Evolutionary conservation across 2,329 filamentous ascomycete genomes (phyloP), one percentile per base, ranked within the genome.

Genomic region (Epichloe aotearoae): DNA sequence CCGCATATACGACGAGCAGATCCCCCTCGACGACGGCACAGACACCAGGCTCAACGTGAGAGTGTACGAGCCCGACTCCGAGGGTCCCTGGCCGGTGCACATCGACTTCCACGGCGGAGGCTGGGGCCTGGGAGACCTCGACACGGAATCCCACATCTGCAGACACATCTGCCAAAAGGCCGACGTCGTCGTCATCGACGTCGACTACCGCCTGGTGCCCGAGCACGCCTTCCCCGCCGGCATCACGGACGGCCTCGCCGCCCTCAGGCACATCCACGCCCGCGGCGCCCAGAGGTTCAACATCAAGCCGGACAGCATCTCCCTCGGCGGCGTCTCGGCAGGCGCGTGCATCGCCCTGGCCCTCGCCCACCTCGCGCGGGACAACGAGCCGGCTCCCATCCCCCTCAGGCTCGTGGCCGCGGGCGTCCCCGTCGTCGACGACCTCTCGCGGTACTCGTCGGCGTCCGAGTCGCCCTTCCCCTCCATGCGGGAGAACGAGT

Each of bases 161-260:
- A 64, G 66, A 48, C 71, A 75, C 55, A 64, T 76, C 23, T 73
- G 68, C 59, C 61, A 64, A 30, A 62, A 67, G 44, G 69, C 68
- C 20, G 62, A 64, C 26, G 72, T 73, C 30, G 66, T 64, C 14
- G 72, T 77, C 30, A 65, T 79, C 50, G 71, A 75, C 55, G 69
- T 77, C 11, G 73, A 61, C n/a, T 79, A 77, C 56, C 69, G 74
- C 4, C 67, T 76, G 1, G 70, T 74, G 0, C 75, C 75, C 8
- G 73, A 77, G 58, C 58, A 69, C 54, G 61, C 69, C 5, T 76
- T 73, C 52, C 75, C 75, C n/a, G 66, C 67, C 14, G 65, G 64
- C 33, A 66, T 73, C 17, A 66, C 71, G n/a, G 75, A 78, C 60
- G 69, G 69, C 47, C 76, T 71, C 59, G 69, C 67, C 6, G 70